Conservation (phyloP, 257 asterid species). For the Thymus mandschuricus region DNA sequence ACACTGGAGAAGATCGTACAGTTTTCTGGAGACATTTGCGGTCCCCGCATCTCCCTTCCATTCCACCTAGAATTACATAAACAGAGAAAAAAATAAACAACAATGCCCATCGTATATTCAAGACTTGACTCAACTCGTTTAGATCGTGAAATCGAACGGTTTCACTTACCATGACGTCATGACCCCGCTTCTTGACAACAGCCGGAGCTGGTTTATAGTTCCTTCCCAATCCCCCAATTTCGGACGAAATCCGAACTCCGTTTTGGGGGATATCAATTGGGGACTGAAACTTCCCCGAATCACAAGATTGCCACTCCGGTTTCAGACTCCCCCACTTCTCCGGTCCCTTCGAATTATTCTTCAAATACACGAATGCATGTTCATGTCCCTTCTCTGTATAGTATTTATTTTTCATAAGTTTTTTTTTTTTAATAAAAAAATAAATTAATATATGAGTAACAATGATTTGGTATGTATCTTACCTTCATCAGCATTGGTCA, state of each 20-base stretch:
- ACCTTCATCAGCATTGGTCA: conserved; percentile 35
- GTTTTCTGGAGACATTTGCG: conserved; percentile 36
- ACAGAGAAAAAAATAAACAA: background rate
- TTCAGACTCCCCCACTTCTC: conserved; percentile 57
- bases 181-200: conserved; percentile 56
- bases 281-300: conserved; percentile 60
- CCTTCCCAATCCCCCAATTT: conserved; percentile 40
- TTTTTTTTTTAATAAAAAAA: background rate
- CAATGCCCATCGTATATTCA: too few species aligned
- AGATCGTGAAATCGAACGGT: background rate
- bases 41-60: conserved; percentile 66
- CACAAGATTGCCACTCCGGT: conserved; percentile 51
- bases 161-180: conserved; percentile 38
- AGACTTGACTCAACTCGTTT: too few species aligned
- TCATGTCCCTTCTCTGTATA: conserved; percentile 42
- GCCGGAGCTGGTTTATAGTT: conserved; percentile 57
- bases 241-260: conserved; percentile 28
- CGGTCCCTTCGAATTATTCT: conserved; percentile 51
- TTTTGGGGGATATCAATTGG: conserved; percentile 56
- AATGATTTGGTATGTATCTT: conserved; percentile 16
- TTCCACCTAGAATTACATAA: conserved; percentile 40
- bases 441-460: background rate
- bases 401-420: too few species aligned
- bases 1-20: conserved; percentile 48
- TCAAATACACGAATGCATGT: conserved; percentile 41